phyloP scores from a whole-genome alignment of 441 rosid species.

The Adansonia madagascariensis region DNA sequence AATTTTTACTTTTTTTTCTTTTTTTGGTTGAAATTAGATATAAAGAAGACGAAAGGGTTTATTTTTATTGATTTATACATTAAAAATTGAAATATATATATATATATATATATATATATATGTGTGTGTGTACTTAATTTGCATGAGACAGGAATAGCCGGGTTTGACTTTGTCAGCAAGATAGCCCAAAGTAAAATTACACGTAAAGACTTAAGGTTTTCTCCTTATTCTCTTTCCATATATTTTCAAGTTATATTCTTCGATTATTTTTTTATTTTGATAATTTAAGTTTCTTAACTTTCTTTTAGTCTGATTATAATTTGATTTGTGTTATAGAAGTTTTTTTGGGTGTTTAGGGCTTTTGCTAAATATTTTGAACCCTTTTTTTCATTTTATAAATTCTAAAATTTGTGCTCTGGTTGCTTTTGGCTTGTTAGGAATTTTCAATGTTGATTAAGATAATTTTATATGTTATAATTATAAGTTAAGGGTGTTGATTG shows the following conservation, averaged over 20 bases:
- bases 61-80: background rate
- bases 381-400: too few relatives aligned
- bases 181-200: constrained; percentile 31
- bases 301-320: background rate
- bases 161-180: constrained; percentile 29
- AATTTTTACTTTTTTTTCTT: background rate
- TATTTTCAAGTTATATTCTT: too few relatives aligned
- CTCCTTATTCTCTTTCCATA: background rate
- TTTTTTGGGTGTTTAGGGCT: too few relatives aligned
- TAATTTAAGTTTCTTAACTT: too few relatives aligned
- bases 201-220: constrained; percentile 26
- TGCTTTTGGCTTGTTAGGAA: too few relatives aligned
- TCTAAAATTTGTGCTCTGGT: too few relatives aligned
- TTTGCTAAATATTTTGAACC: too few relatives aligned
- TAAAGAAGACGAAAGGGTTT: background rate
- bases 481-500: too few relatives aligned
- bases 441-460: too few relatives aligned
- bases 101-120: too few relatives aligned
- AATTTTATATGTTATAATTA: too few relatives aligned
- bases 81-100: constrained; percentile 4
- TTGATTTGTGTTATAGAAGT: background rate
- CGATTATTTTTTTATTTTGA: background rate
- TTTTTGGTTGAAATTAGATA: background rate
- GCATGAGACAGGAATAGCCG: constrained; percentile 19
- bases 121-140: background rate